Conservation (phyloP, 2,329 filamentous ascomycete genomes). For the Massarina eburnea region DNA sequence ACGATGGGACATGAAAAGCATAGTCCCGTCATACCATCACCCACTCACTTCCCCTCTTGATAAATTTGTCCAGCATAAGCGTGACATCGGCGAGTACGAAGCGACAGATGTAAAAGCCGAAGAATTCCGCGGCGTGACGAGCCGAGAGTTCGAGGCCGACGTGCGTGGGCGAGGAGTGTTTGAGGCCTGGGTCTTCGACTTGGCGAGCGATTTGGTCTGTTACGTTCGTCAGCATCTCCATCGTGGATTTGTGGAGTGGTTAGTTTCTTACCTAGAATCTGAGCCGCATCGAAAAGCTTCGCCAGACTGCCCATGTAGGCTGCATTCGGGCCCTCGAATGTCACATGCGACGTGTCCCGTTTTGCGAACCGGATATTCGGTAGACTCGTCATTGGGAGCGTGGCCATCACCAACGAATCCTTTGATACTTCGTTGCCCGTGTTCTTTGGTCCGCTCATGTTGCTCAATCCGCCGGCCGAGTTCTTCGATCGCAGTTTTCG, state of each 20-base stretch:
- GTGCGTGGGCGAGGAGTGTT: constrained; percentile 89
- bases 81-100: constrained; percentile 88
- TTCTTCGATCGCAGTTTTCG: constrained; percentile 87
- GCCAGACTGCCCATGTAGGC: constrained; percentile 91
- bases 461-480: constrained; percentile 58
- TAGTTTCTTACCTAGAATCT: constrained; percentile 76
- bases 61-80: constrained; percentile 89
- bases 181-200: constrained; percentile 90
- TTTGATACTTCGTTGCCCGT: constrained; percentile 48
- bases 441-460: constrained; percentile 51
- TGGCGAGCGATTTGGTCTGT: constrained; percentile 93
- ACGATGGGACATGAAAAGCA: too few relatives aligned
- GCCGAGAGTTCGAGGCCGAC: constrained; percentile 93
- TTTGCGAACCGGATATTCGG: constrained; percentile 73
- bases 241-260: not conserved
- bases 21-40: constrained; percentile 64
- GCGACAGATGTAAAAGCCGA: constrained; percentile 92
- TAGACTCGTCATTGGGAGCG: constrained; percentile 67
- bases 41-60: constrained; percentile 97
- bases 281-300: constrained; percentile 87
- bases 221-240: constrained; percentile 7
- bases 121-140: constrained; percentile 93
- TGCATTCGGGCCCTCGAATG: constrained; percentile 81
- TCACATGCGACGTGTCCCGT: constrained; percentile 67
- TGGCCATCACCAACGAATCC: constrained; percentile 59